Evolutionary conservation across 371 early-diverging fungal species (phyloP).

Genomic region (Rhizomucor pusillus): DNA sequence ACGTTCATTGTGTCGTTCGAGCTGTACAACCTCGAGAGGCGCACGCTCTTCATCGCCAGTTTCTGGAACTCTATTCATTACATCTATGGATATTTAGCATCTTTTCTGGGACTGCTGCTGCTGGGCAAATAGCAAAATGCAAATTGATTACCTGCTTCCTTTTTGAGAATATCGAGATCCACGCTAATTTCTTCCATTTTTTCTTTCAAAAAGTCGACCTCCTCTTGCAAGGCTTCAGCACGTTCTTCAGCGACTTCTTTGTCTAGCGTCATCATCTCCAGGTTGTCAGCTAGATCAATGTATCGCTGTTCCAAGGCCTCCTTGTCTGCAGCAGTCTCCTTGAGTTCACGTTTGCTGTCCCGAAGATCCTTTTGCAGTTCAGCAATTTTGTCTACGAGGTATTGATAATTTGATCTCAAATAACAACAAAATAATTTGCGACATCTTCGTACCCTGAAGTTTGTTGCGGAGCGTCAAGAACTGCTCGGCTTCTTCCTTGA

Average conservation of each 20-base stretch:
- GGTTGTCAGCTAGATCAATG: slow-evolving; percentile 67
- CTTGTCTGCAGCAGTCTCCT: slow-evolving; percentile 57
- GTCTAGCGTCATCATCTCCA: slow-evolving; percentile 88
- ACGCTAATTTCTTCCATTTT: slow-evolving; percentile 78
- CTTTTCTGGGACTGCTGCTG: no score
- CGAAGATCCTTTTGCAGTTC: slow-evolving; percentile 75
- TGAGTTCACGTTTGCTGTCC: slow-evolving; percentile 57
- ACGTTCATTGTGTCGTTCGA: slow-evolving; percentile 83
- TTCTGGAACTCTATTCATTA: slow-evolving; percentile 34
- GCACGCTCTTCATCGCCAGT: slow-evolving; percentile 40
- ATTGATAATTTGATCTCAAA: neutral
- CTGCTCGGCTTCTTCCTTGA: slow-evolving; percentile 74
- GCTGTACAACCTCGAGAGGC: slow-evolving; percentile 61
- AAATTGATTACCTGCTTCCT: slow-evolving; percentile 49
- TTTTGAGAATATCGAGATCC: slow-evolving; percentile 67
- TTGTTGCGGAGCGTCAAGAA: slow-evolving; percentile 65
- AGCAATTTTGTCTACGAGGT: slow-evolving; percentile 49
- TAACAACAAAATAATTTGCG: no score
- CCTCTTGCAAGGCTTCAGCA: slow-evolving; percentile 75
- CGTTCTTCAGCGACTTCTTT: slow-evolving; percentile 92
- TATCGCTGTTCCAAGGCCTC: slow-evolving; percentile 66
- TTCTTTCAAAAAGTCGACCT: slow-evolving; percentile 75
- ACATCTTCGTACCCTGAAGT: slow-evolving; percentile 47
- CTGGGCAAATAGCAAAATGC: neutral
- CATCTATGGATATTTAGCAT: slow-evolving; percentile 18